These are phyloP conservation scores for Polyporus arcularius DNA, from an alignment of 768 basidiomycete species.

Conservation along the genomic window DNA sequence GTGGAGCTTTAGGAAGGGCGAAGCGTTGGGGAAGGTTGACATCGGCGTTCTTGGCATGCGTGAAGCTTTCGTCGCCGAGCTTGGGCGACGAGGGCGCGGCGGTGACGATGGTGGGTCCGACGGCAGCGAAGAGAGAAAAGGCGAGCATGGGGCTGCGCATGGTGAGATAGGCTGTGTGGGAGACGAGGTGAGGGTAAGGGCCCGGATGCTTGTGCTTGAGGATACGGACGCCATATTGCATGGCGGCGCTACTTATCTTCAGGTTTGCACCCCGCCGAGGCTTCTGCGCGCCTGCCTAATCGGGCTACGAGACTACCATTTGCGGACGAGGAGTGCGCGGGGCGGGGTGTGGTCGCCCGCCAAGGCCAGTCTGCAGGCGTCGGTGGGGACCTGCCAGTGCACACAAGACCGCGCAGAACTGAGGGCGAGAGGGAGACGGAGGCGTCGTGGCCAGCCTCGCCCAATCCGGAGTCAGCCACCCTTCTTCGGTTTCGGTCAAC, in stretches of 20 bases:
- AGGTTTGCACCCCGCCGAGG: slow-evolving; percentile 26
- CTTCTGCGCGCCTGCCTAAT: slow-evolving; percentile 28
- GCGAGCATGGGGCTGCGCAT: slow-evolving; percentile 34
- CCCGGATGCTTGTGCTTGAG: background rate
- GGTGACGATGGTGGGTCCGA: slow-evolving; percentile 25
- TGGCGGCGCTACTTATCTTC: background rate
- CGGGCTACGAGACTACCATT: slow-evolving; percentile 10
- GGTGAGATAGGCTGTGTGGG: slow-evolving; percentile 11
- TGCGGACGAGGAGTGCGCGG: background rate
- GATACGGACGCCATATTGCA: slow-evolving; percentile 5
- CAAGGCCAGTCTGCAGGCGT: too few species aligned
- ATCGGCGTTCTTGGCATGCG: slow-evolving; percentile 11
- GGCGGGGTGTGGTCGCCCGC: too few species aligned
- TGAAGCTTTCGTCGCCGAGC: slow-evolving; percentile 7
- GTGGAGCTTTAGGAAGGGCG: background rate
- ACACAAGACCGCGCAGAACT: too few species aligned
- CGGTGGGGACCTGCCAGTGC: too few species aligned
- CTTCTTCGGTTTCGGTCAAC: background rate
- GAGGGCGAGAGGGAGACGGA: background rate
- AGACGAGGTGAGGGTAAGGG: slow-evolving; percentile 7
- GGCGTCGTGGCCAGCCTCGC: background rate
- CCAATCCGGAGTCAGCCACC: background rate
- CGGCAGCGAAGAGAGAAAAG: slow-evolving; percentile 30
- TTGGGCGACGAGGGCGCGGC: slow-evolving; percentile 25
- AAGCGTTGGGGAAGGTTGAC: slow-evolving; percentile 3